Conservation (phyloP, 768 basidiomycete species). For the Amanita rimosa region DNA sequence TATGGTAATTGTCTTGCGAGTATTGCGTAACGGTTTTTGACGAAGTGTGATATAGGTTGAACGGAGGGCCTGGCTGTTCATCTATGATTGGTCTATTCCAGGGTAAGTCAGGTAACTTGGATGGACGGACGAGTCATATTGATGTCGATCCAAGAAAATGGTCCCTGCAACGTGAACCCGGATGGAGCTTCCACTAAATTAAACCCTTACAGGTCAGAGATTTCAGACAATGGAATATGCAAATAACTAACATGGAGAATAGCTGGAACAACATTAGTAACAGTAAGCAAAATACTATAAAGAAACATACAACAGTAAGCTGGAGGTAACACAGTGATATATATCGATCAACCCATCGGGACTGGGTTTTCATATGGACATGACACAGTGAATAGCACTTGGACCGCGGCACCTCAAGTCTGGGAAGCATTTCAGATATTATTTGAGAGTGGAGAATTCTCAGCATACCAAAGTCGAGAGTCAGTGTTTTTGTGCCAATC, state of each 20-base stretch:
- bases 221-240: not conserved
- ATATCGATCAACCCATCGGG: conserved; percentile 61
- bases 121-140: not conserved
- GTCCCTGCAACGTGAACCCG: conserved; percentile 48
- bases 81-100: conserved; percentile 59
- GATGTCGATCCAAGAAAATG: conserved; percentile 33
- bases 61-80: conserved; percentile 53
- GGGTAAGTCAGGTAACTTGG: not conserved
- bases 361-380: conserved; percentile 54
- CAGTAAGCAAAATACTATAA: conserved; percentile 25
- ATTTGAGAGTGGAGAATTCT: conserved; percentile 44
- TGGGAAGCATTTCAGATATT: conserved; percentile 57
- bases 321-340: conserved; percentile 35
- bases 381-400: conserved; percentile 45
- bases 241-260: not conserved
- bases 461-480: conserved; percentile 42
- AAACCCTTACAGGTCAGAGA: conserved; percentile 46
- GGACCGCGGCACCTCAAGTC: conserved; percentile 42
- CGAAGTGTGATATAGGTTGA: conserved; percentile 26
- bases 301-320: not conserved
- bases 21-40: not conserved
- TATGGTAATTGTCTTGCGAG: conserved; percentile 32
- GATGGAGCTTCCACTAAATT: conserved; percentile 39
- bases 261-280: conserved; percentile 66
- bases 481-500: conserved; percentile 14